phyloP scores from a whole-genome alignment of 2,329 filamentous ascomycete genomes.

The Chrysoporthe cubensis region DNA sequence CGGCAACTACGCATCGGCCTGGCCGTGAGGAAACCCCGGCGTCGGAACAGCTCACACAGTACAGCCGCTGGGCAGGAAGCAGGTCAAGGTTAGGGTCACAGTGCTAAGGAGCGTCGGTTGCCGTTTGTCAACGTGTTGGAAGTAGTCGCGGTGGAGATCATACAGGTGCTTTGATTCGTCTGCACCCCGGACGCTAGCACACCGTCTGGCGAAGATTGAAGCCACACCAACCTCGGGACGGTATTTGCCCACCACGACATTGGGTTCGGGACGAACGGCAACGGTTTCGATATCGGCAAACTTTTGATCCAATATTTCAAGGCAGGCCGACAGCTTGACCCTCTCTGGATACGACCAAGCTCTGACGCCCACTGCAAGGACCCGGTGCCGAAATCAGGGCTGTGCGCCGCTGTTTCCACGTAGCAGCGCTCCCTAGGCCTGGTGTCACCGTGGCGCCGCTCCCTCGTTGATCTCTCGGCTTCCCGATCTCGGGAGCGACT shows the following conservation, averaged over 20 bases:
- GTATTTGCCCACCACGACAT: background rate
- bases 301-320: background rate
- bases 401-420: background rate
- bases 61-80: background rate
- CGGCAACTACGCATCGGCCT: background rate
- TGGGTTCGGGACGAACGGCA: constrained; percentile 16
- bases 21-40: background rate
- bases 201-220: background rate
- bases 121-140: background rate
- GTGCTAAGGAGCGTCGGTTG: background rate
- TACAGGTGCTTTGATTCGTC: constrained; percentile 23
- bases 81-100: background rate
- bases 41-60: background rate
- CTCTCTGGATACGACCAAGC: background rate
- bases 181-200: constrained; percentile 18
- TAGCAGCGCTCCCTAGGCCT: background rate
- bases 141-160: background rate
- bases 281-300: background rate
- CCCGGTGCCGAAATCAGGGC: no score
- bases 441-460: background rate
- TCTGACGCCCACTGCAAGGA: background rate
- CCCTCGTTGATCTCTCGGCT: constrained; percentile 15
- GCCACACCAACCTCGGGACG: constrained; percentile 15
- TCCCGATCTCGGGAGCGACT: constrained; percentile 21
- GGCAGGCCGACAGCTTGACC: background rate